Conservation (phyloP, 257 asterid genomes). For the Haberlea rhodopensis region DNA sequence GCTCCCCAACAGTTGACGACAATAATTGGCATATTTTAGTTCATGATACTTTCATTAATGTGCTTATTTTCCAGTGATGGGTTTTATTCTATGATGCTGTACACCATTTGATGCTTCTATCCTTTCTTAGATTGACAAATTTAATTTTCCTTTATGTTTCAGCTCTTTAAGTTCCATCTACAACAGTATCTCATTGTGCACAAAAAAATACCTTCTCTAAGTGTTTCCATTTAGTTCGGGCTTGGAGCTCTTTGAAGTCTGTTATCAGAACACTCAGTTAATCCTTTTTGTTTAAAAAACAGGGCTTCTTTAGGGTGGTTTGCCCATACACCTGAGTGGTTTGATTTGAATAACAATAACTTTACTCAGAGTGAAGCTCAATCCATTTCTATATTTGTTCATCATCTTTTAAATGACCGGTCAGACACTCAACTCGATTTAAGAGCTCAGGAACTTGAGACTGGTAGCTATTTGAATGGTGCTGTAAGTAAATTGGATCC, state of each 20-base stretch:
- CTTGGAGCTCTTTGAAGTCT: neutral
- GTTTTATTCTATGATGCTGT: neutral
- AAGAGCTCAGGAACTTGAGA: constrained; percentile 53
- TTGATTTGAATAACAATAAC: constrained; percentile 66
- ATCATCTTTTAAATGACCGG: constrained; percentile 71
- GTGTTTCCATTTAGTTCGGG: neutral
- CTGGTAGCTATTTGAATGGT: constrained; percentile 60
- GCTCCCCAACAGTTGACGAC: neutral
- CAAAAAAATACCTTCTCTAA: neutral
- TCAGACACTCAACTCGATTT: constrained; percentile 56
- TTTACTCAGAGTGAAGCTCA: constrained; percentile 92
- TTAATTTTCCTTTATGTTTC: neutral
- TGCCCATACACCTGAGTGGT: constrained; percentile 92
- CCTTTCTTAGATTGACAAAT: neutral
- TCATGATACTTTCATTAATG: neutral
- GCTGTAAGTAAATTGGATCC: constrained; percentile 52
- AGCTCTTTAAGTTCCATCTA: neutral
- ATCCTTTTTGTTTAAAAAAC: constrained; percentile 24
- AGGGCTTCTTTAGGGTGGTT: constrained; percentile 97
- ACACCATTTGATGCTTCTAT: neutral
- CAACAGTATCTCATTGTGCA: too few species aligned
- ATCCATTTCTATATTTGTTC: constrained; percentile 74
- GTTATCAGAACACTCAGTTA: constrained; percentile 1
- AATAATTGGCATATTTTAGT: neutral
- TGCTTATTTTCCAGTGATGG: neutral